phyloP scores from a whole-genome alignment of 176 grass and related monocot species.

The Melocanna baccifera region DNA sequence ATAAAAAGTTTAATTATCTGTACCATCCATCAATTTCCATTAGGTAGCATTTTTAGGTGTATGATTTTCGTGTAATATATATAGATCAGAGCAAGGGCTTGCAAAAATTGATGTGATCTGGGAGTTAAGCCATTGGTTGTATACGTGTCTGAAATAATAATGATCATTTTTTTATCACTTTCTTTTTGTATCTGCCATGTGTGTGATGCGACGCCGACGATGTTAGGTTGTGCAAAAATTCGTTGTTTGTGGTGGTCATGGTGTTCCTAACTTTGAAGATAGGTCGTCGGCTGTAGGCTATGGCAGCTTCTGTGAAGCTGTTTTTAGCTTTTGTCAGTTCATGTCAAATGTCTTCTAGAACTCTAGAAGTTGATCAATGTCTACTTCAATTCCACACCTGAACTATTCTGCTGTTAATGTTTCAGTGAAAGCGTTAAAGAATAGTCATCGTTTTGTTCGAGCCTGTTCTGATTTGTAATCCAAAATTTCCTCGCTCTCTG shows the following conservation, averaged over 20 bases:
- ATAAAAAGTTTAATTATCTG: conserved; percentile 20
- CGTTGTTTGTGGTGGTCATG: background rate
- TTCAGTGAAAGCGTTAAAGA: background rate
- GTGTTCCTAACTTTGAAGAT: conserved; percentile 9
- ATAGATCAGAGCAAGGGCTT: conserved; percentile 32
- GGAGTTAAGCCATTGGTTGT: conserved; percentile 32
- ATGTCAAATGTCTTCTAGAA: background rate
- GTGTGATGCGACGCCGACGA: background rate
- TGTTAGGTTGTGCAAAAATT: background rate
- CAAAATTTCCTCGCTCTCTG: too few relatives aligned
- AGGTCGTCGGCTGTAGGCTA: background rate
- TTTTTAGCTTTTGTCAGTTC: background rate
- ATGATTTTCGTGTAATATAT: conserved; percentile 39
- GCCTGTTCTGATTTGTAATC: background rate
- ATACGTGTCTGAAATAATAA: conserved; percentile 41
- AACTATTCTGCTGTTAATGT: background rate
- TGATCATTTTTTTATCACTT: conserved; percentile 10
- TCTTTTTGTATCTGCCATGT: background rate
- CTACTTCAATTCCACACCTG: background rate
- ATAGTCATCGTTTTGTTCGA: background rate
- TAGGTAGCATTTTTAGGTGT: conserved; percentile 17
- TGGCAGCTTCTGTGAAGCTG: background rate
- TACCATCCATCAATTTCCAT: background rate
- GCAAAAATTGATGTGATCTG: conserved; percentile 3
- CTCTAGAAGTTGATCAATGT: background rate